Evolutionary conservation across 108 stramenopile genomes (phyloP), one percentile per base, ranked within the genome.

Genomic region (Nitzschia palea): DNA sequence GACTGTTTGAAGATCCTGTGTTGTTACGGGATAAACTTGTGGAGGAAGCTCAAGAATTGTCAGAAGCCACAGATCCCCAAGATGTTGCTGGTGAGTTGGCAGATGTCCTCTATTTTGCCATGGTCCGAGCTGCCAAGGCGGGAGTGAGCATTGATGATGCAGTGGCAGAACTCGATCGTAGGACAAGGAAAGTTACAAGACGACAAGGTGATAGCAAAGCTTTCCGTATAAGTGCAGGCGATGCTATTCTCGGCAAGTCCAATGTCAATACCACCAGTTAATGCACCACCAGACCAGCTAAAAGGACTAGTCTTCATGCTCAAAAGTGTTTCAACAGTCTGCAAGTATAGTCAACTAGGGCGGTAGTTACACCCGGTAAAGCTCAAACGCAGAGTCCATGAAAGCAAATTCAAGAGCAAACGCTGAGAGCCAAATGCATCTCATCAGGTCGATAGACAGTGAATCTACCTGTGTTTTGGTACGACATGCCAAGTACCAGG

Each of bases 31-130:
- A 97, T 70, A 99, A 99, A 76, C 80, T 99, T 30, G 90, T 99
- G 4, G 98, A 99, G 78, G 98, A 99, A 87, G 95, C 95, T n/a
- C 97, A 98, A 76, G 98, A 99, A 73, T 68, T 99, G 61, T 74
- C 86, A 4, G 98, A 99, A 80, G 96, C 98, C 4, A 76, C 80
- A 22, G 78, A 68, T 9, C 67, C 71, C 48, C 67, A 94, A 35
- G 86, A 99, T 72, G 93, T 98, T 0, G 98, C 98, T 1, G 88
- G 84, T 33, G 98, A 99, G 69, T 80, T 97, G 25, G 97, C 98
- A 22, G 98, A 99, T 78, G 90, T 99, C 0, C 61, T 97, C 36
- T 99, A 99, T 73, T 99, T 99, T 79, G 93, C 91, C 54, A 92
- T 99, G 90, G 90, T 86, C 9, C 76, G 92, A n/a, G 95, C 95